Conservation (phyloP, 2,329 filamentous ascomycete species). For the Fusarium domesticum region DNA sequence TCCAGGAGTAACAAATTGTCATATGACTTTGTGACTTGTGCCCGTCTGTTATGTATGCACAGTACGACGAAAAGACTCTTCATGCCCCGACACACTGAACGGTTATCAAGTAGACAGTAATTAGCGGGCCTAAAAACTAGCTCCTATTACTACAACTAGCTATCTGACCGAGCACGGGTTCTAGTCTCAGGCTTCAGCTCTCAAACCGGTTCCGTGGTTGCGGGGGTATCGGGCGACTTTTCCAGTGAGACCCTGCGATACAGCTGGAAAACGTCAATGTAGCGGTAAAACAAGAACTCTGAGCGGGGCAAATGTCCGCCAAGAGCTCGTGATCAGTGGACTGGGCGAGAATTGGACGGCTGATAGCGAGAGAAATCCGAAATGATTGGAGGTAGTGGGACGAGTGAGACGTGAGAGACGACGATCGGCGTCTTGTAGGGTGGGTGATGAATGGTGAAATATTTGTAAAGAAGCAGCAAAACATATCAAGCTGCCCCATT, state of each 20-base stretch:
- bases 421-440: slow-evolving; percentile 21
- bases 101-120: not conserved
- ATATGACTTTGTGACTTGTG: no score
- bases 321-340: slow-evolving; percentile 17
- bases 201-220: not conserved
- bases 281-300: slow-evolving; percentile 13
- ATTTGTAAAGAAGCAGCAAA: slow-evolving; percentile 20
- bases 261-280: slow-evolving; percentile 25
- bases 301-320: slow-evolving; percentile 22
- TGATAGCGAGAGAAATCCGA: slow-evolving; percentile 20
- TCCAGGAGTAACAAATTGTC: no score
- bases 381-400: slow-evolving; percentile 17
- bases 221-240: slow-evolving; percentile 1
- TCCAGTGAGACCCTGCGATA: slow-evolving; percentile 22
- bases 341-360: slow-evolving; percentile 5
- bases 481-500: slow-evolving; percentile 20
- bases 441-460: no score
- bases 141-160: not conserved
- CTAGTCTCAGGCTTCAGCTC: not conserved
- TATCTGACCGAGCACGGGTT: not conserved
- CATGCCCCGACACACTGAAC: not conserved
- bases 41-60: no score
- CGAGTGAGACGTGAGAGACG: slow-evolving; percentile 11
- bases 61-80: no score
- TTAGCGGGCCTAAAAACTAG: not conserved